Evolutionary conservation across 768 basidiomycete species (phyloP), one percentile per base, ranked within the genome.

Genomic region (Serendipita vermifera): DNA sequence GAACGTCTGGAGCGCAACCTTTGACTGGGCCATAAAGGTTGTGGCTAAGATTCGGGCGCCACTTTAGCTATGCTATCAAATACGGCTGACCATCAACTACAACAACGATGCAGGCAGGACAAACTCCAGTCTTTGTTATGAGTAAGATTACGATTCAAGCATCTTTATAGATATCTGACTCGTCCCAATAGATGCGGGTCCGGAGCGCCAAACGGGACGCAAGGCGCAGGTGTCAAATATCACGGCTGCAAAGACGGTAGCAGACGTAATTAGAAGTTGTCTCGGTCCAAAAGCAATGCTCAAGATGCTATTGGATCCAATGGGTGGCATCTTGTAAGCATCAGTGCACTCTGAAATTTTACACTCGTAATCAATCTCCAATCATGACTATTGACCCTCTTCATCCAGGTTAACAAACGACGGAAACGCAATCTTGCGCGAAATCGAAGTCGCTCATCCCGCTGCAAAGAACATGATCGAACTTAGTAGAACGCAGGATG

Each of bases 401-500:
- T 15, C 57, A 13, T 33, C 26, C 61, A 96, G 93, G 60, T 73
- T 97, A 17, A 98, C 96, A 2, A 97, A 98, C 68, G 94, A 99
- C 65, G 94, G 96, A n/a, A 97, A 99, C 64, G 93, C 96, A 2
- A 98, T 99, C 60, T 74, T 98, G 36, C 84, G 96, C 55, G 96
- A 99, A 70, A 99, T 98, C 62, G 96, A 99, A 62, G 96, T 99
- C 29, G 92, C 93, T 2, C 96, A 99, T 64, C 96, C 94, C 2
- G 96, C 96, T 26, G 94, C 96, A 24, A 99, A 98, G 74, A 96
- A 93, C 62, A 98, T 99, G 94, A 96, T 99, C 61, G 96, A 99
- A 71, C 81, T 98, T 9, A 90, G 89, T 63, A 73, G 96, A 66
- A 98, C 96, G 1, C 96, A 98, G 69, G 96, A 98, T 63, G 96